Base-by-base conservation (phyloP, 2,329 filamentous ascomycete genomes). In the Monosporascus sp. region DNA sequence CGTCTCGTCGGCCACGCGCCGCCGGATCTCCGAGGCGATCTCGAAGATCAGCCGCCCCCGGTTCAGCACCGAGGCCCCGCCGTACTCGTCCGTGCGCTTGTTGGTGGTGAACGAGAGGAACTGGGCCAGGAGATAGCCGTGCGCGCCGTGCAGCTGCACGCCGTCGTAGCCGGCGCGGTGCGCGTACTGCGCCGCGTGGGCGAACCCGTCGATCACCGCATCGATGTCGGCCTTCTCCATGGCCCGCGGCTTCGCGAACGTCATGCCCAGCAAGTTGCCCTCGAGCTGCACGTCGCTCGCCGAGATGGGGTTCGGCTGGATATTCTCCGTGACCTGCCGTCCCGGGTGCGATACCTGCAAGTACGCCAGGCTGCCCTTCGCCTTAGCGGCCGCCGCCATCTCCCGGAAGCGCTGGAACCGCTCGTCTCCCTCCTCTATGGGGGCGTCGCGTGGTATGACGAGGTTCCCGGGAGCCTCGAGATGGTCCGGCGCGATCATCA, bases 301-400 rank as follows among this genome's bases (percentile, higher is more conserved):
- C 17, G 70, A 72, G 49, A 75, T 69, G 7, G 72, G 70, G 34
- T 70, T 50, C 42, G 63, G 60, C 52, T 73, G 67, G 14, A 74
- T 55, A 1, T 53, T 53, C 7, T 58, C 59, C 7, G 62, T 22
- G 18, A 66, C 66, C 63, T 86, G 83, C 0, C 83, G 73, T 14
- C 85, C 84, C 0, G 84, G 82, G 63, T 88, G 84, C 54, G 74
- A 78, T 54, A 88, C 72, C 63, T 88, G 84, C 3, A 72, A 78
- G 14, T 86, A 69, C n/a, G 83, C 72, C 15, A 86, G 70, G 47
- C 72, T 77, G 20, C 79, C 80, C 18, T 81, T 67, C 50, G 71
- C 72, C 67, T 82, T 85, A 17, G 71, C 69, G 7, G 65, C 69
- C 5, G 69, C 68, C 2, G 79, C 81, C 54, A 83, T 54, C 48